Conservation (phyloP, 768 basidiomycete genomes). For the Sistotremastrum suecicum region DNA sequence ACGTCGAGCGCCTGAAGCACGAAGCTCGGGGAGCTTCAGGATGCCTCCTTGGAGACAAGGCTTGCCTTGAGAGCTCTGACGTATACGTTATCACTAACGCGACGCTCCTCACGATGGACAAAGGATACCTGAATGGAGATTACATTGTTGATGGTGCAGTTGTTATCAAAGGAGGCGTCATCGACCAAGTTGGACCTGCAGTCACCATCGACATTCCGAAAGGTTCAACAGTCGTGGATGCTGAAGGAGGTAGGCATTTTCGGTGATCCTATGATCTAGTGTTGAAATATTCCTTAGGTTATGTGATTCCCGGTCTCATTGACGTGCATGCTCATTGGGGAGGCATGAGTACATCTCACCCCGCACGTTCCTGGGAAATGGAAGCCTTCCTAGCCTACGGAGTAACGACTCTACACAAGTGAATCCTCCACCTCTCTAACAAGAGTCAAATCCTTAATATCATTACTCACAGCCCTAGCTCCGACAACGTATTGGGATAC, state of each 20-base stretch:
- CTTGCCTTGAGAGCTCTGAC: slow-evolving; percentile 16
- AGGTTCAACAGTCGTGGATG: slow-evolving; percentile 37
- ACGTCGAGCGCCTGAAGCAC: slow-evolving; percentile 41
- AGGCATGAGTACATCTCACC: slow-evolving; percentile 36
- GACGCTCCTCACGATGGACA: slow-evolving; percentile 56
- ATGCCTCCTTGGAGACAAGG: neutral
- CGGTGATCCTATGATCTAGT: neutral
- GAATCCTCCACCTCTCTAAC: slow-evolving; percentile 8
- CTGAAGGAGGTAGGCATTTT: slow-evolving; percentile 38
- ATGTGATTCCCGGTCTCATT: slow-evolving; percentile 56
- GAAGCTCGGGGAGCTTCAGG: slow-evolving; percentile 21
- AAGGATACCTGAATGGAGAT: slow-evolving; percentile 33
- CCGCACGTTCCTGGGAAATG: slow-evolving; percentile 60
- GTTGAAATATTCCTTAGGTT: slow-evolving; percentile 26
- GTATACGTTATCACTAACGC: slow-evolving; percentile 51
- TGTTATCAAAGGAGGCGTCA: slow-evolving; percentile 41
- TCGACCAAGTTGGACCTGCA: slow-evolving; percentile 31
- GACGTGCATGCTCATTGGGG: slow-evolving; percentile 69
- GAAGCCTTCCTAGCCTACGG: slow-evolving; percentile 65
- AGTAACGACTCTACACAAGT: slow-evolving; percentile 69
- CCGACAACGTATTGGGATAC: slow-evolving; percentile 45
- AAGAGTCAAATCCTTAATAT: neutral
- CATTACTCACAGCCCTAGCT: slow-evolving; percentile 37
- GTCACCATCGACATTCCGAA: slow-evolving; percentile 20
- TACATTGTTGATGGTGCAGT: slow-evolving; percentile 39